Evolutionary conservation across 345 rosid genomes (phyloP), one percentile per base, ranked within the genome.

Genomic region (Stellera chamaejasme): DNA sequence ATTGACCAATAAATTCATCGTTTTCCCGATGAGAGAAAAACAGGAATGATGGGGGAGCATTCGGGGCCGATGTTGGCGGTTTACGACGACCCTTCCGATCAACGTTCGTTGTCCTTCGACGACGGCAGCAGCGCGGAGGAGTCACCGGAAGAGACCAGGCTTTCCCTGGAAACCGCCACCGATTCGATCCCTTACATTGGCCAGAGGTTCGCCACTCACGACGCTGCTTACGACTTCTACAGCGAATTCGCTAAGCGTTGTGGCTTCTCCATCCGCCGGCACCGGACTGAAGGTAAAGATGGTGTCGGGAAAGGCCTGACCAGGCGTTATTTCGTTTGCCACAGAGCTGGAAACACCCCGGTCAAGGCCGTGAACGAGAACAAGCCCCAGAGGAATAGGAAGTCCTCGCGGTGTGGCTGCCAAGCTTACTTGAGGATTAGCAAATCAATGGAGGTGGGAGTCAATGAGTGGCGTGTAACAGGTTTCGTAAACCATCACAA

Each of bases 281-380:
- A 91, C 52, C 88, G 98, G 26, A 88, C 98, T 5, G 98, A 91
- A 75, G 98, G 98, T 14, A 91, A 91, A 73, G 96, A 91, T 14
- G 98, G 96, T 55, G 82, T 91, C 48, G 98, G 98, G 27, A 88
- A 85, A 65, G 98, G 98, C 58, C 95, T 92, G 15, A 88, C 95
- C 0, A 83, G 98, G 67, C 95, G 98, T 23, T 92, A 92, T 61
- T 85, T 92, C 72, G 98, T 88, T 59, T 92, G 98, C 71, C 98
- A 88, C 26, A 88, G 96, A 15, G 98, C 98, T 60, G 98, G 98
- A 11, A 92, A 88, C 67, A 92, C 98, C n/a, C 98, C 98, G 5
- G 64, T 72, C 27, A 92, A 92, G 68, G 59, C 87, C 19, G 56
- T 67, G 47, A 88, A 73, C 15, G 88, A 85, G 43, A 75, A 68